Evolutionary conservation across 2,329 filamentous ascomycete species (phyloP), one percentile per base, ranked within the genome.

Genomic region (Alternaria ventricosa): DNA sequence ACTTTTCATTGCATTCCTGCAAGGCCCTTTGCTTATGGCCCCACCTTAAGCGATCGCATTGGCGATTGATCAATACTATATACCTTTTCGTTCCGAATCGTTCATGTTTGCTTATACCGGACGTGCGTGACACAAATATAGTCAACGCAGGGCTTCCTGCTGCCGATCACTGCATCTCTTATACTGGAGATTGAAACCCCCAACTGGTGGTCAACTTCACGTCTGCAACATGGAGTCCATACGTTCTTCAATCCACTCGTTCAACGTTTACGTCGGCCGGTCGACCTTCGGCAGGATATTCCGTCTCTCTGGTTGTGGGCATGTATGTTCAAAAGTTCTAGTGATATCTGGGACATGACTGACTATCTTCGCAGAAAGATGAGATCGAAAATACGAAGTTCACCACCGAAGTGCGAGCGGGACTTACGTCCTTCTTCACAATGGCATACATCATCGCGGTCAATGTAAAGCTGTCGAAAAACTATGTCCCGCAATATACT

Each of bases 381-480:
- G 90, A 93, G 78, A 89, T 92, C 59, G 90, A 90, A 75, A 89
- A 90, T 23, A 90, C 92, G n/a, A 86, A 86, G 69, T 96, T 97
- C 82, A 88, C 92, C 69, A 95, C 92, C 28, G 93, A 97, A 82
- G 83, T 96, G 57, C 90, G 93, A 66, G 93, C 92, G 64, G 93
- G 93, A 36, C 81, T 96, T 45, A 92, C 92, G 22, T 94, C 92
- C 1, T 84, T 84, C 75, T 83, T 84, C 69, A 83, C 82, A 9
- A 81, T 79, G 92, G 68, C 71, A 9, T 76, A 76, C 59, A 73
- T 75, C 60, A 76, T 77, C 33, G 71, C 74, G 22, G 74, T 77
- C 36, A 77, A 77, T 60, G 74, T 74, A 61, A 54, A 69, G 62
- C 6, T 36, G 2, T 9, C 10, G 15, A n/a, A 13, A 7, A 7